Conservation (phyloP, 768 basidiomycete genomes). For the Leccinum incarnatum region DNA sequence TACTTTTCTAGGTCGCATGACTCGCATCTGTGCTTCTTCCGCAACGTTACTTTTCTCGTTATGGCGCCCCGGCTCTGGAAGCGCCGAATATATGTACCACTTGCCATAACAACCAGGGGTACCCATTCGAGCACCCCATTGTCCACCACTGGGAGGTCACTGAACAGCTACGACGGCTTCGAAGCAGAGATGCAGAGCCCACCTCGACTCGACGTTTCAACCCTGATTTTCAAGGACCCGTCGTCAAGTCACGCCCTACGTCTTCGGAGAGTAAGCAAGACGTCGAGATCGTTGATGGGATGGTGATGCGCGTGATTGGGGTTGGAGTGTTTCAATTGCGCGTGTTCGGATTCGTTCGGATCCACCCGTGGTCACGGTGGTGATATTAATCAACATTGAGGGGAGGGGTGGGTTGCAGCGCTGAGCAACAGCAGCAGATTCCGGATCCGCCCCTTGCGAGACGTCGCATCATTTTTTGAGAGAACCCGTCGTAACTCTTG, state of each 20-base stretch:
- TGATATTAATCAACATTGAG: neutral
- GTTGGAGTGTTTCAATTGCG: conserved; percentile 22
- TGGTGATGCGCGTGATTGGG: neutral
- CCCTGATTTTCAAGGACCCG: neutral
- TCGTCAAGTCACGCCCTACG: neutral
- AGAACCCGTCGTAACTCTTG: conserved; percentile 13
- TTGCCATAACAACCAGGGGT: conserved; percentile 18
- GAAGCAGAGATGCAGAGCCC: neutral
- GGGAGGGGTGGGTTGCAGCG: neutral
- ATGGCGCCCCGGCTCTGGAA: neutral
- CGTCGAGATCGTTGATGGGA: neutral
- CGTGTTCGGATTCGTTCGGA: neutral
- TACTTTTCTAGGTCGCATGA: neutral
- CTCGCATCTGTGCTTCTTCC: neutral
- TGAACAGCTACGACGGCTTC: neutral
- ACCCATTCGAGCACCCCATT: conserved; percentile 2
- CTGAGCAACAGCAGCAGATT: neutral
- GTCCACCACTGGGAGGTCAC: neutral
- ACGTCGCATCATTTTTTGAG: neutral
- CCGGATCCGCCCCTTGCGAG: neutral
- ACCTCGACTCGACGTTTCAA: neutral
- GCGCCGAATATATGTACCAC: neutral
- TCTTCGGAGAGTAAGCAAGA: conserved; percentile 4
- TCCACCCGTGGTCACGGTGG: neutral
- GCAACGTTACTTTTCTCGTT: conserved; percentile 3